Evolutionary conservation across 768 basidiomycete genomes (phyloP).

Genomic region (Rubroboletus satanas): DNA sequence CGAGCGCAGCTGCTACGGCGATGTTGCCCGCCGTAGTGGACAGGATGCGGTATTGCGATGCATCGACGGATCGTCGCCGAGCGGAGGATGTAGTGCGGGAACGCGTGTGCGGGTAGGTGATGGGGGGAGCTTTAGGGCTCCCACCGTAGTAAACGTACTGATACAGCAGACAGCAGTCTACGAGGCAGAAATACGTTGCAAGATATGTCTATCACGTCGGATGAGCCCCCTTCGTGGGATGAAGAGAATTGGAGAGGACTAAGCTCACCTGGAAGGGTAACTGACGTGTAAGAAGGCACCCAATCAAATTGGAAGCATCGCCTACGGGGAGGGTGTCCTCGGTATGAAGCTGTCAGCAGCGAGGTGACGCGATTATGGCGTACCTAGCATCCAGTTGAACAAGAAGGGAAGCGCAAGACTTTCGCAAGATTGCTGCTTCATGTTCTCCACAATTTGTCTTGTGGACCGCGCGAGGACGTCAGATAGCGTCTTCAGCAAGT

Average conservation of each 20-base stretch:
- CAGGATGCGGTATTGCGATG: constrained; percentile 64
- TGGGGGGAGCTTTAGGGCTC: constrained; percentile 32
- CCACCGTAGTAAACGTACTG: constrained; percentile 81
- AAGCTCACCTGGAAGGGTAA: constrained; percentile 84
- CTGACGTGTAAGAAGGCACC: constrained; percentile 88
- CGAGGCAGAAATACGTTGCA: constrained; percentile 83
- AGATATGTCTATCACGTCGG: constrained; percentile 65
- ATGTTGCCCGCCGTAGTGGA: constrained; percentile 70
- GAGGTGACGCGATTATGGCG: constrained; percentile 24
- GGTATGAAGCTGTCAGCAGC: background rate
- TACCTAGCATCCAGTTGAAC: constrained; percentile 88
- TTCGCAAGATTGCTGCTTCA: constrained; percentile 71
- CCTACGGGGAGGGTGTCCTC: constrained; percentile 42
- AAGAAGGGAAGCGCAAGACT: constrained; percentile 92
- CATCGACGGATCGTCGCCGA: constrained; percentile 50
- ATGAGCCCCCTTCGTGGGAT: constrained; percentile 2
- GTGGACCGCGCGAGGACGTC: background rate
- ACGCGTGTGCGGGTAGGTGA: constrained; percentile 37
- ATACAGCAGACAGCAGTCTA: constrained; percentile 70
- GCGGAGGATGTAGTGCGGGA: constrained; percentile 41
- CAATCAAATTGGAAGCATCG: constrained; percentile 89
- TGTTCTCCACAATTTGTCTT: constrained; percentile 85
- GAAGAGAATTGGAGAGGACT: background rate
- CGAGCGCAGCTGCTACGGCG: constrained; percentile 66
- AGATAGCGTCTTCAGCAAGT: constrained; percentile 3